These are phyloP conservation scores for Globisporangium paroecandrum DNA, from an alignment of 352 stramenopile species.

Conservation along the genomic window DNA sequence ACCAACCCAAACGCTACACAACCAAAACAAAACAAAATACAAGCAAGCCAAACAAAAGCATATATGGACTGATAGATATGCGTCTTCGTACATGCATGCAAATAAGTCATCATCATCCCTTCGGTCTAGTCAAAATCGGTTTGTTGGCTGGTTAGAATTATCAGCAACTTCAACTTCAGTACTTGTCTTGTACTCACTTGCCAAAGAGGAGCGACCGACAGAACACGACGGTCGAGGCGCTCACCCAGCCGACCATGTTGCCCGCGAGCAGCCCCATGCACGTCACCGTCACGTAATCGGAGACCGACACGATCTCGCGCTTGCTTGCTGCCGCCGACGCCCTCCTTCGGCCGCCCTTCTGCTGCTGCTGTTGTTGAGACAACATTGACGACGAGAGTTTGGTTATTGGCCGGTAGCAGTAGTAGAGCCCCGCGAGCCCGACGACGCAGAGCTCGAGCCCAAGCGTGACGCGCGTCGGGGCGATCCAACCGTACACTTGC, in stretches of 20 bases:
- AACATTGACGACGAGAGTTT: not conserved
- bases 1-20: not conserved
- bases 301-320: slow-evolving; percentile 59
- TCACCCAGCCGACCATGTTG: slow-evolving; percentile 60
- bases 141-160: not conserved
- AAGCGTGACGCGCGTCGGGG: slow-evolving; percentile 20
- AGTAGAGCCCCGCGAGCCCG: slow-evolving; percentile 55
- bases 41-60: not conserved
- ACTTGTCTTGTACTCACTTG: slow-evolving; percentile 8
- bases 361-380: slow-evolving; percentile 13
- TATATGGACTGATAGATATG: not conserved
- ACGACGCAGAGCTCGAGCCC: slow-evolving; percentile 48
- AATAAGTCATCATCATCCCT: not conserved
- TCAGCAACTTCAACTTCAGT: not conserved
- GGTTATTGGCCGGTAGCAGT: slow-evolving; percentile 35
- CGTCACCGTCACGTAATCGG: slow-evolving; percentile 67
- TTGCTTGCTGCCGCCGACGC: slow-evolving; percentile 13
- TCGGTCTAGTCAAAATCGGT: not conserved
- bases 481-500: slow-evolving; percentile 37
- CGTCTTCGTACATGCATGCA: not conserved
- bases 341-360: slow-evolving; percentile 10
- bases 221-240: slow-evolving; percentile 47
- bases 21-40: not conserved
- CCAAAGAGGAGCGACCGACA: slow-evolving; percentile 52
- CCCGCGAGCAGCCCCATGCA: slow-evolving; percentile 54